A percentile compares a stretch with the other conserved stretches of the same genome.
phyloP scores from a whole-genome alignment of 495 filamentous ascomycete genomes.

The Penicillium goetzii region DNA sequence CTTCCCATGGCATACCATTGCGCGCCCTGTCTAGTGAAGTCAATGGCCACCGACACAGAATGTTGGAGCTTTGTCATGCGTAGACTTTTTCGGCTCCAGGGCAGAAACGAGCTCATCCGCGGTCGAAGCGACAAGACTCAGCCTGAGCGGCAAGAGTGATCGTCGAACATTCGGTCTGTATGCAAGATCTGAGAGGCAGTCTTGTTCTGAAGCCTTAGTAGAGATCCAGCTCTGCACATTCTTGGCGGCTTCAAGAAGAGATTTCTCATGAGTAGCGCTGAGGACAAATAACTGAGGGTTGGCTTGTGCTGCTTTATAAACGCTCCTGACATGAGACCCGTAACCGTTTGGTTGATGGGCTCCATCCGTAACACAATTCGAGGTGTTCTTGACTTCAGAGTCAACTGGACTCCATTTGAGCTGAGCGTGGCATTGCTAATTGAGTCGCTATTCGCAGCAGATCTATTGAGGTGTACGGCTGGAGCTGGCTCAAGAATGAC shows the following conservation, averaged over 20 bases:
- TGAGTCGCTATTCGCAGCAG: background rate
- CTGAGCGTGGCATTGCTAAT: background rate
- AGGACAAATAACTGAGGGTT: slow-evolving; percentile 5
- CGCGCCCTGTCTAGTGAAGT: slow-evolving; percentile 19
- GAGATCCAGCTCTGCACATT: slow-evolving; percentile 7
- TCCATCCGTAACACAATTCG: background rate
- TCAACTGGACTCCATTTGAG: background rate
- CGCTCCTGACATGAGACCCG: background rate
- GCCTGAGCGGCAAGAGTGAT: background rate
- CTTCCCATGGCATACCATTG: slow-evolving; percentile 19
- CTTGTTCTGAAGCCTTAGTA: background rate
- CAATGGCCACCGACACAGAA: background rate
- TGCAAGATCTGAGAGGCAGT: slow-evolving; percentile 3
- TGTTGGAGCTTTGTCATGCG: background rate
- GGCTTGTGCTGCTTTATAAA: background rate
- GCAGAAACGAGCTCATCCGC: background rate
- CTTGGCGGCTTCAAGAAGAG: slow-evolving; percentile 6
- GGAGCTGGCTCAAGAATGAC: slow-evolving; percentile 12
- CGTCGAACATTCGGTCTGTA: slow-evolving; percentile 1
- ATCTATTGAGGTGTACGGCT: background rate
- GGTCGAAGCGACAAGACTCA: background rate
- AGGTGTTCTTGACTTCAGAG: background rate
- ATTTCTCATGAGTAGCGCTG: slow-evolving; percentile 7
- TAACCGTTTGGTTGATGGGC: background rate
- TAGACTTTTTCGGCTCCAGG: background rate